phyloP scores from a whole-genome alignment of 2,329 filamentous ascomycete genomes.

The Calonectria pteridis region DNA sequence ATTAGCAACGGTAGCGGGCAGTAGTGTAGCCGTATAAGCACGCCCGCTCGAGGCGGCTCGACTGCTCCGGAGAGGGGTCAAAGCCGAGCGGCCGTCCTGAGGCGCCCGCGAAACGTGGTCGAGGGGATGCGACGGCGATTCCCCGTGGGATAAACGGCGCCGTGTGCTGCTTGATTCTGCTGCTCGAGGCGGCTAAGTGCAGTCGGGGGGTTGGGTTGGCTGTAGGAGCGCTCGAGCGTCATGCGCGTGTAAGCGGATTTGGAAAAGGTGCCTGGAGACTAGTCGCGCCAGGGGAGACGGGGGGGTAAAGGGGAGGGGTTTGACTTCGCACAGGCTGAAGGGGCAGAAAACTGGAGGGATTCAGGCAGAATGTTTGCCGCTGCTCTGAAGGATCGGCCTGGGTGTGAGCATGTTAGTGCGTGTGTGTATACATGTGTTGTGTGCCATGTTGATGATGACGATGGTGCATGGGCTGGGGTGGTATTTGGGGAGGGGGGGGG shows the following conservation, averaged over 20 bases:
- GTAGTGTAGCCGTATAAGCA: background rate
- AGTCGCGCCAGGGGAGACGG: background rate
- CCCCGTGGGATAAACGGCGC: background rate
- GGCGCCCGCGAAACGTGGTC: slow-evolving; percentile 20
- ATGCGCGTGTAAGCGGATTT: slow-evolving; percentile 13
- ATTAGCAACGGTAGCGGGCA: background rate
- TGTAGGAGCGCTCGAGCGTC: slow-evolving; percentile 19
- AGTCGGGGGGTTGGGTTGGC: slow-evolving; percentile 3
- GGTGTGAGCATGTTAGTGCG: background rate
- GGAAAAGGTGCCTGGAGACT: slow-evolving; percentile 11
- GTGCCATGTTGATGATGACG: slow-evolving; percentile 6
- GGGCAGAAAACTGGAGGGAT: background rate
- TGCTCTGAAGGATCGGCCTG: slow-evolving; percentile 22
- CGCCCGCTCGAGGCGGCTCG: slow-evolving; percentile 5
- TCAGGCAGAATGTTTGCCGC: slow-evolving; percentile 15
- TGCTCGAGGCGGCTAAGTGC: background rate
- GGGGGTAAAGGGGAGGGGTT: background rate
- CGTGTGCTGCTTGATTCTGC: background rate
- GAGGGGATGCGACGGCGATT: slow-evolving; percentile 17
- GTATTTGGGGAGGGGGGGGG: background rate
- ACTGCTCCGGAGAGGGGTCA: background rate
- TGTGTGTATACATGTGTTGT: background rate
- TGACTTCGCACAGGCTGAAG: background rate
- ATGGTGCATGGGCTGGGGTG: background rate
- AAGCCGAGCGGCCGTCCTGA: slow-evolving; percentile 13